A percentile compares a stretch with the other conserved stretches of the same genome.
phyloP scores from a whole-genome alignment of 306 rosid species.

The Lupinus albus region DNA sequence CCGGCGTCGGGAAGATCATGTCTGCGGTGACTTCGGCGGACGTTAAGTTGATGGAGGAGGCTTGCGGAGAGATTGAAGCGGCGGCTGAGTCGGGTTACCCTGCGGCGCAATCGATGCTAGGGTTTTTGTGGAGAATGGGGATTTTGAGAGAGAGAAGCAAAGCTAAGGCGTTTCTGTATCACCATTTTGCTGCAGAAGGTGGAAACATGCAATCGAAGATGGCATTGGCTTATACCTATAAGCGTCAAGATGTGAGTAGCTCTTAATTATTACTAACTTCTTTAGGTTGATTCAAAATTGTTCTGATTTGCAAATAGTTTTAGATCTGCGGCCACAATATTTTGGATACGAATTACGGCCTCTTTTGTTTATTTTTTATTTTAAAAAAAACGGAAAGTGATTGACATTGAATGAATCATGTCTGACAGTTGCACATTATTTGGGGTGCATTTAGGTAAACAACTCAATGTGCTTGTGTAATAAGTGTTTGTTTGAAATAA shows the following conservation, averaged over 20 bases:
- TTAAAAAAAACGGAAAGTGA: no score
- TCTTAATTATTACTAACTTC: background rate
- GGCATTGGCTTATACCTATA: constrained; percentile 88
- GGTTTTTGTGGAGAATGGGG: constrained; percentile 76
- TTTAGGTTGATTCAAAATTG: background rate
- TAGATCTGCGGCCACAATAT: background rate
- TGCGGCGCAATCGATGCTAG: constrained; percentile 73
- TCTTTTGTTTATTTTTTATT: no score
- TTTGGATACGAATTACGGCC: background rate
- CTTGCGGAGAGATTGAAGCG: constrained; percentile 61
- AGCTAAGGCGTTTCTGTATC: constrained; percentile 69
- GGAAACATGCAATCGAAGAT: constrained; percentile 93
- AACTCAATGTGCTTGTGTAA: no score
- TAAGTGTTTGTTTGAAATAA: no score
- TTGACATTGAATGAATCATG: no score
- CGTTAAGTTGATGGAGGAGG: constrained; percentile 58
- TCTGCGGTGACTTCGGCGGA: constrained; percentile 64
- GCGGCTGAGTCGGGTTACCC: constrained; percentile 56
- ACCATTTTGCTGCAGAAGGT: constrained; percentile 71
- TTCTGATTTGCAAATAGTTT: background rate
- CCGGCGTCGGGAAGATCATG: constrained; percentile 56
- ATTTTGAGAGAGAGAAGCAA: constrained; percentile 70
- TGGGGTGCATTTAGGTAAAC: no score
- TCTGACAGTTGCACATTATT: no score
- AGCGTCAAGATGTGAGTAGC: constrained; percentile 77